Evolutionary conservation across 495 filamentous ascomycete genomes (phyloP), one percentile per base, ranked within the genome.

Genomic region (Evernia prunastri): DNA sequence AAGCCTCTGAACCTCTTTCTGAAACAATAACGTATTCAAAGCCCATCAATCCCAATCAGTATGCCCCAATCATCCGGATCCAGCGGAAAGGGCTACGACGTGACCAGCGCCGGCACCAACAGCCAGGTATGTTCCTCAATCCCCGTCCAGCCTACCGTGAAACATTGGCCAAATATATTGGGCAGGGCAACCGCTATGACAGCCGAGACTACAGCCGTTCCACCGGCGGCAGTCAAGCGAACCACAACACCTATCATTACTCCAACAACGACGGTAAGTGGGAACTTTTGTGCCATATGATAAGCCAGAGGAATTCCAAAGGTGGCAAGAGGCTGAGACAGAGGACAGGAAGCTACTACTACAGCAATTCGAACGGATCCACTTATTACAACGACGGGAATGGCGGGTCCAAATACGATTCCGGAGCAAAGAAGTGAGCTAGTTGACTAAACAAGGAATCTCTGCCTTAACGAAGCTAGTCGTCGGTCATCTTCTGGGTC

Each of bases 131-230:
- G 43, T 59, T 15, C 40, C 59, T 33, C 39, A 23, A 47, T 45
- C 18, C 20, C 35, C 13, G 20, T 53, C 35, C 31, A 56, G 20
- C 60, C 27, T n/a, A 36, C 17, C 31, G 23, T 39, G 56, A 18
- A 13, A 51, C 47, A 27, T 25, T 51, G 12, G n/a, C 47, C 47
- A 12, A 51, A 23, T 23, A 6, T 27, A 4, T 29, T 15, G 13
- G 25, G 20, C 66, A 82, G 78, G 79, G 80, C 51, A 82, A 82
- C 68, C 79, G 80, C 72, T 82, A 76, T 63, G 80, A 78, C 69
- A 66, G 71, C 49, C 75, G 80, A 35, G 80, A 83, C 69, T 82
- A 81, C 63, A 66, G 62, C 12, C 40, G 45, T 20, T 70, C 68
- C 6, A 56, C 59, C 45, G 62, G 66, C 25, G 78, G 78, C 29